Percentiles rank a stretch among this genome's conserved stretches.
These are phyloP conservation scores for Volutella citrinella DNA, from an alignment of 2,329 filamentous ascomycete genomes.

Conservation along the genomic window DNA sequence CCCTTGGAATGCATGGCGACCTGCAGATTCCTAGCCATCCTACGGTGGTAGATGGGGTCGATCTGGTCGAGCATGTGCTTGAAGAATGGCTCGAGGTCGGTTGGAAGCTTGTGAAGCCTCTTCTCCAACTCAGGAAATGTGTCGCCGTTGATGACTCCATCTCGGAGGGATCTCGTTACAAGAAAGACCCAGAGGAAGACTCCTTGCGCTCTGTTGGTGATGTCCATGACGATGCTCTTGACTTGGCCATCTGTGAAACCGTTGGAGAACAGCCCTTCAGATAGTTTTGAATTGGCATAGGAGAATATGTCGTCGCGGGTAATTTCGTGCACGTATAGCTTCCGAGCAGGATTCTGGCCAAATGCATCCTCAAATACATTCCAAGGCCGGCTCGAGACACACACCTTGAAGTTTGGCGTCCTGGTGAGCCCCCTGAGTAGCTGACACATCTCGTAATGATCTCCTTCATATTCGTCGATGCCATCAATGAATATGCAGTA, in stretches of 20 bases:
- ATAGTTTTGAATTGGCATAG: too few species aligned
- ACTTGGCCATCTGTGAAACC: conserved; percentile 3
- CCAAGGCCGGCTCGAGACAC: conserved; percentile 12
- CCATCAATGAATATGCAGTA: conserved; percentile 21
- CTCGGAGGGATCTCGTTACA: conserved; percentile 5
- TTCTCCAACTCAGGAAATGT: conserved; percentile 2
- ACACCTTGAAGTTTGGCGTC: conserved; percentile 11
- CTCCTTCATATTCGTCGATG: conserved; percentile 13
- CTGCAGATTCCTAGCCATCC: conserved; percentile 4
- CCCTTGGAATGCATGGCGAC: too few species aligned
- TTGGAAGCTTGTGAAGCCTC: conserved; percentile 5
- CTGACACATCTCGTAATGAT: conserved; percentile 9
- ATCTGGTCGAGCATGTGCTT: conserved; percentile 5
- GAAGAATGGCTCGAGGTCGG: conserved; percentile 10
- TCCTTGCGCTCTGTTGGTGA: conserved; percentile 10
- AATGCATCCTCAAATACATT: conserved; percentile 9
- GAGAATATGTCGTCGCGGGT: conserved; percentile 16
- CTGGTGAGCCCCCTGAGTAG: conserved; percentile 3
- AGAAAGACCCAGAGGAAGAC: conserved; percentile 21
- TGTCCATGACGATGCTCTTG: not conserved
- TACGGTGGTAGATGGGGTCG: conserved; percentile 4
- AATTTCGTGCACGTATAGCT: conserved; percentile 13
- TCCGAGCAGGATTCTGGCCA: not conserved
- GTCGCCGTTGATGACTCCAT: conserved; percentile 3
- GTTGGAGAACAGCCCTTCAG: not conserved